Evolutionary conservation across 768 basidiomycete species (phyloP).

Genomic region (Lactarius evosmus): DNA sequence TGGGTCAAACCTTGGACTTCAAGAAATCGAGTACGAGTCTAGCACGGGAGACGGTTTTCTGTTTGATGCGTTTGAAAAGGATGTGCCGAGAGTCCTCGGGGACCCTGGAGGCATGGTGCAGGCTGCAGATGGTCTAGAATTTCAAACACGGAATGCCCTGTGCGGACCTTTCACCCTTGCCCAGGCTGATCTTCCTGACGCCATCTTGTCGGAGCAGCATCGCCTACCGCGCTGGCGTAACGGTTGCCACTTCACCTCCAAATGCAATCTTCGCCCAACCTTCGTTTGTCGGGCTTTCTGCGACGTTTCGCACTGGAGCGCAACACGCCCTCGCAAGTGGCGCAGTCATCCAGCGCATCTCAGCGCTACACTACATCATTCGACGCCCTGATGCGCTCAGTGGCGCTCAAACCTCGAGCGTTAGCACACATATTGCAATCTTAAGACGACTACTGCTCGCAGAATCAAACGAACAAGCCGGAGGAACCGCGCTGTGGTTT

Average conservation of each 20-base stretch:
- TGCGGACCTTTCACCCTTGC: conserved; percentile 21
- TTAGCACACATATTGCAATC: conserved; percentile 79
- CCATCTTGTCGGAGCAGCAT: conserved; percentile 34
- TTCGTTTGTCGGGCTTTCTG: conserved; percentile 24
- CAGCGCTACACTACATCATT: conserved; percentile 47
- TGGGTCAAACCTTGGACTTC: conserved; percentile 59
- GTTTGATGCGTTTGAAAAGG: conserved; percentile 43
- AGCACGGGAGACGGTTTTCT: conserved; percentile 63
- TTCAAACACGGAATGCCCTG: conserved; percentile 38
- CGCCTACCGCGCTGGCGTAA: conserved; percentile 48
- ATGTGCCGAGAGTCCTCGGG: conserved; percentile 43
- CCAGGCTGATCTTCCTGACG: neutral
- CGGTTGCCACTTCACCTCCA: conserved; percentile 38
- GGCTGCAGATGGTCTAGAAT: conserved; percentile 64
- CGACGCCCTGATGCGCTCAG: conserved; percentile 43
- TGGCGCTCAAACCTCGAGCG: conserved; percentile 39
- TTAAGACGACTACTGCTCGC: conserved; percentile 62
- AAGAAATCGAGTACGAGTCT: conserved; percentile 57
- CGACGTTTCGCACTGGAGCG: conserved; percentile 39
- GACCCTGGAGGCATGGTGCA: conserved; percentile 47
- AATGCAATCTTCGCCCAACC: conserved; percentile 26
- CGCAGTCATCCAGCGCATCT: conserved; percentile 43
- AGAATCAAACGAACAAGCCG: conserved; percentile 33
- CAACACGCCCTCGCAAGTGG: conserved; percentile 40
- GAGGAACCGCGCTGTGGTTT: conserved; percentile 37